A percentile compares a stretch with the other conserved stretches of the same genome.
These are phyloP conservation scores for Backusella australiensis DNA, from an alignment of 192 early-diverging fungal genomes.

Conservation along the genomic window DNA sequence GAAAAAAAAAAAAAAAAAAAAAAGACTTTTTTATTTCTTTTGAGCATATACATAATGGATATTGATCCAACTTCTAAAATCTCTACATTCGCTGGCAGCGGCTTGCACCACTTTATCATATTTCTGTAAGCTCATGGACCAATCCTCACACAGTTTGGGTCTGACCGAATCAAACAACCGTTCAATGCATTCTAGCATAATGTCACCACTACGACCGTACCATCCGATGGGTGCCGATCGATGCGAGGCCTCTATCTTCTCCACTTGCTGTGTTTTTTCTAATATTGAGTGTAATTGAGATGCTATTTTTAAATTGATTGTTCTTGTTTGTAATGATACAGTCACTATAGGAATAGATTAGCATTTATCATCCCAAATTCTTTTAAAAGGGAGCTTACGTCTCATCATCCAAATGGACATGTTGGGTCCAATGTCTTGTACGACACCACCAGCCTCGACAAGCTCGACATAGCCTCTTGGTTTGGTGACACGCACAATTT, in stretches of 20 bases:
- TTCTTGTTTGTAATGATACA: conserved; percentile 34
- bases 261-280: background rate
- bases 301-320: conserved; percentile 13
- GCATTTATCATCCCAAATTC: no score
- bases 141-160: conserved; percentile 36
- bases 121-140: conserved; percentile 29
- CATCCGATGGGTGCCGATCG: conserved; percentile 33
- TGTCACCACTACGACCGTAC: conserved; percentile 28
- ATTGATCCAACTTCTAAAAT: conserved; percentile 35
- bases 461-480: conserved; percentile 35
- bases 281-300: conserved; percentile 10
- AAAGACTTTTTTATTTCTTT: background rate
- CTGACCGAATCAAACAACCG: conserved; percentile 26
- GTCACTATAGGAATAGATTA: conserved; percentile 12
- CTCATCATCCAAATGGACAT: conserved; percentile 36
- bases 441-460: conserved; percentile 7
- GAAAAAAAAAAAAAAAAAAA: background rate
- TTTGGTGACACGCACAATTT: conserved; percentile 35
- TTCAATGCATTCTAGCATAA: conserved; percentile 15
- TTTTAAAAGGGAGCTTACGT: conserved; percentile 12
- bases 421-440: conserved; percentile 32
- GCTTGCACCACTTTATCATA: conserved; percentile 21
- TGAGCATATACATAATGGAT: conserved; percentile 17
- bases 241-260: conserved; percentile 11
- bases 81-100: conserved; percentile 18